Evolutionary conservation across 2,329 filamentous ascomycete genomes (phyloP).

Genomic region (Raffaelea ambrosiae): DNA sequence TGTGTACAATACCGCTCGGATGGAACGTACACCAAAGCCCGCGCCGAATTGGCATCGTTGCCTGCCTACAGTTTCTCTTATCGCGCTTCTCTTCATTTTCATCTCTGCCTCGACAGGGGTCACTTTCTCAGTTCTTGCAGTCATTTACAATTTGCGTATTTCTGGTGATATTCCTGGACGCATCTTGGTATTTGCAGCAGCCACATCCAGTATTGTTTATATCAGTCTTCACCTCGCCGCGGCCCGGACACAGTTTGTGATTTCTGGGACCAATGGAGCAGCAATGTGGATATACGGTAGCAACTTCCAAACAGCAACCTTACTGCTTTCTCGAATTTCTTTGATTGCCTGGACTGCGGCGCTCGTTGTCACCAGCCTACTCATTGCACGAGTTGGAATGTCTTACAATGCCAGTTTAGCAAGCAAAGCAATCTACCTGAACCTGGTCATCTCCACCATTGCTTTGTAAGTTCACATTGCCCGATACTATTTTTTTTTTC

Average conservation of each 20-base stretch:
- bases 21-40: neutral
- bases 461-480: constrained; percentile 20
- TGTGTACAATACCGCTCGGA: neutral
- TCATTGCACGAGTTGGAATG: constrained; percentile 15
- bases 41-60: too few species aligned
- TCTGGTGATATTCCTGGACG: constrained; percentile 19
- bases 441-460: constrained; percentile 20
- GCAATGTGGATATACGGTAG: constrained; percentile 20
- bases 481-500: too few species aligned
- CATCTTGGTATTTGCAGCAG: constrained; percentile 21
- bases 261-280: constrained; percentile 13
- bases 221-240: constrained; percentile 20
- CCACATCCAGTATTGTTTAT: constrained; percentile 18
- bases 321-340: constrained; percentile 20
- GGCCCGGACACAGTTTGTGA: constrained; percentile 10
- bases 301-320: constrained; percentile 20
- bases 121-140: constrained; percentile 18
- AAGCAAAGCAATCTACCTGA: constrained; percentile 21
- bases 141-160: constrained; percentile 13
- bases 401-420: constrained; percentile 9
- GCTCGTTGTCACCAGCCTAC: constrained; percentile 19
- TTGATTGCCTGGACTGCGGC: constrained; percentile 22
- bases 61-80: constrained; percentile 14
- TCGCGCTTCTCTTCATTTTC: constrained; percentile 19
- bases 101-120: constrained; percentile 20